These are phyloP conservation scores for Nakazawaea pomicola DNA, from an alignment of 805 yeast species.

Conservation along the genomic window DNA sequence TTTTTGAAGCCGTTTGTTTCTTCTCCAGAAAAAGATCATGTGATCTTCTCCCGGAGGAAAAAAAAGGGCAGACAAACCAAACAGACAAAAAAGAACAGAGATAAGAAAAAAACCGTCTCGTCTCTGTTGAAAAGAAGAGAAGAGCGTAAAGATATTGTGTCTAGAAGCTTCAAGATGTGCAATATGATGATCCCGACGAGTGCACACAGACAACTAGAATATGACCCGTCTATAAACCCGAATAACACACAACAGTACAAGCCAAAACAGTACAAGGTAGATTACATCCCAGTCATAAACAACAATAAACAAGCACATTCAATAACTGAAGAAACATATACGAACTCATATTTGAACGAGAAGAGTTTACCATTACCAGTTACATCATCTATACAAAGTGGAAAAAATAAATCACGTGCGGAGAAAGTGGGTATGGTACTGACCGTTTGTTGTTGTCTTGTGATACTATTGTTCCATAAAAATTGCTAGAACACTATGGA, in stretches of 20 bases:
- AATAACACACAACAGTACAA: conserved; percentile 26
- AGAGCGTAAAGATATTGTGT: background rate
- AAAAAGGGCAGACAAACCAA: no score
- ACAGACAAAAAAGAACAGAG: no score
- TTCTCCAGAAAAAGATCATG: no score
- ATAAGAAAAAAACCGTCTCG: background rate
- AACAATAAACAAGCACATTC: background rate
- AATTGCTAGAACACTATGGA: no score
- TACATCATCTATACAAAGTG: no score
- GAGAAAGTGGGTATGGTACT: no score
- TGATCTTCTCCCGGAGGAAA: no score
- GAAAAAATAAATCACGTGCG: no score
- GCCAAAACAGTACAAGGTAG: conserved; percentile 26
- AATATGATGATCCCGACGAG: conserved; percentile 8
- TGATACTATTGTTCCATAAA: no score
- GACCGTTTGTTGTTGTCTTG: no score
- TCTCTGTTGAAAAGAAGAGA: background rate
- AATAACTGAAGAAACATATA: background rate
- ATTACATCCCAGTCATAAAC: conserved; percentile 4
- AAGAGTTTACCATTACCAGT: background rate
- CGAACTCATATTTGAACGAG: background rate
- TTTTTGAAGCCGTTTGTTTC: no score
- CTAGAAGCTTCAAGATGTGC: conserved; percentile 4
- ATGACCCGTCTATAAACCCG: conserved; percentile 24
- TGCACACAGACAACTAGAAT: conserved; percentile 20